Evolutionary conservation across 2,329 filamentous ascomycete species (phyloP), one percentile per base, ranked within the genome.

Genomic region (Pseudopyricularia javanii): DNA sequence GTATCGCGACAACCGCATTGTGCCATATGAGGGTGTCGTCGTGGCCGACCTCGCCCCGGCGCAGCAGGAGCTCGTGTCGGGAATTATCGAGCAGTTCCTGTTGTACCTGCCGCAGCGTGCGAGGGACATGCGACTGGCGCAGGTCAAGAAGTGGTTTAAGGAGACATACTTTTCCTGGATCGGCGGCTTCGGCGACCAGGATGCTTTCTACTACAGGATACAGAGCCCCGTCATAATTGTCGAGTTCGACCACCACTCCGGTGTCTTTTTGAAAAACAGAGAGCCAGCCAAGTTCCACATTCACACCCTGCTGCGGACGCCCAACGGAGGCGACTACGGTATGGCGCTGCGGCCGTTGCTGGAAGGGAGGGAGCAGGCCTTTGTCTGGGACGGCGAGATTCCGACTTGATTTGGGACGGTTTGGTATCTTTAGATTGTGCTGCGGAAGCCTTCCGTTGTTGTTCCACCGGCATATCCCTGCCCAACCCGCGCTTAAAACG

Each of bases 81-180:
- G 64, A 0, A 83, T 90, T 49, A 66, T 84, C 30, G 65, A 75
- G 26, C 74, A 87, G 55, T 90, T 85, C 59, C 69, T 87, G 2
- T 67, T 86, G 0, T 91, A 88, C 56, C 75, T 88, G 0, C 86
- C 86, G 0, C 60, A 66, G 0, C 60, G 62, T 11, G 74, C 85
- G 0, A 73, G 83, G 2, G 61, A 72, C 49, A 62, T 78, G 4
- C 76, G 79, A 15, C 63, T 88, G 1, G 65, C 70, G 1, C 72
- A 82, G 37, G 72, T 83, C 48, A 70, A 73, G 50, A 61, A 64
- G 3, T 75, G 78, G 63, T 79, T 85, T 53, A 60, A 68, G n/a
- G 84, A 90, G 70, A 91, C 86, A 5, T 86, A 87, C 61, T 91
- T 88, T 62, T 79, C 77, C 62, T 91, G 87, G 85, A 90, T 91